Base-by-base conservation (phyloP, 2,329 filamentous ascomycete genomes). In the Cladosporium colombiae region DNA sequence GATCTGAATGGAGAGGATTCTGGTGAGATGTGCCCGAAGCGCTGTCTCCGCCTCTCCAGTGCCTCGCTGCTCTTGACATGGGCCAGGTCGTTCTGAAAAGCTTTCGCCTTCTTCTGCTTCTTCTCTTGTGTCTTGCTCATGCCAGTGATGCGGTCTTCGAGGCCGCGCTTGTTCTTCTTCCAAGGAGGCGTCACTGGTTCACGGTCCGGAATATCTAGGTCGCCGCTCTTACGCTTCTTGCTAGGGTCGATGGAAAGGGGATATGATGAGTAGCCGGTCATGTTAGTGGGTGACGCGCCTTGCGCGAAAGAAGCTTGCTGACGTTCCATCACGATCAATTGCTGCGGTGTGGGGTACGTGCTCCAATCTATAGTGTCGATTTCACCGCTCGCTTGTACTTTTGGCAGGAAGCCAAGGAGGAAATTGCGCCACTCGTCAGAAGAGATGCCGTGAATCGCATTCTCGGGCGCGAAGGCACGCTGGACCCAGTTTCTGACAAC, bases 21-120 rank as follows among this genome's bases (percentile, higher is more conserved):
- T 71, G 79, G 78, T 66, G 78, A 76, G 63, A 80, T 80, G 55
- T 78, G 75, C 64, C 83, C 81, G 80, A 96, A 96, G 72, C 95
- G 92, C 74, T 91, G 91, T 78, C 90, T 91, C 71, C 95, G 91
- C 82, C 93, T 93, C 79, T 97, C 93, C 81, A 92, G 85, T 78
- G 89, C 88, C 82, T 90, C 90, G 81, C 91, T 88, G 78, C 90
- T 95, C 91, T 96, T 96, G 95, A 92, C 96, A 84, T 85, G 78
- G 29, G 68, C 66, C 57, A 69, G 71, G 60, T 78, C 80, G 80
- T 78, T 86, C 80, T 70, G 73, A 64, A 71, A 71, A 31, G 71
- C 66, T 21, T 68, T 66, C 21, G 73, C 70, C 65, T 75, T 70
- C 71, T 76, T 73, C 71, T 79, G 78, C 70, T 83, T 77, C 66